Base-by-base conservation (phyloP, 306 rosid species). In the Amphicarpaea edgeworthii region DNA sequence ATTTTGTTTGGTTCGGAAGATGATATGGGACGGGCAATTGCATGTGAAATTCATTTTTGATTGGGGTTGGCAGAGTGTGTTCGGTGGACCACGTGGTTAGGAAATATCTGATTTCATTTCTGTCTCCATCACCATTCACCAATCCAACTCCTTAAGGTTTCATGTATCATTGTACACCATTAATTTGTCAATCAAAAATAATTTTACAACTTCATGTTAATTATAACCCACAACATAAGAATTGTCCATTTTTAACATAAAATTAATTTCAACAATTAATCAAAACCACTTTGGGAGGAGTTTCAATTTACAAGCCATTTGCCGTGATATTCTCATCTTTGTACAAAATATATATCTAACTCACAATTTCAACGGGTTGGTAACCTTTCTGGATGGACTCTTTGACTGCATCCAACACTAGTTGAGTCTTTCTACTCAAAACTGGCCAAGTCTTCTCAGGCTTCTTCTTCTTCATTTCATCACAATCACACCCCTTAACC, bases 321-420 rank as follows among this genome's bases (percentile, higher is more conserved):
- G 40, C 7, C 8, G 1, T 34, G 11, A 28, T n/a, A n/a, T 47
- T 68, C 6, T 5, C 46, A 17, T 69, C 61, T 69, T 50, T 70
- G 63, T 70, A 70, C 63, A 70, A 19, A 51, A 2, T 7, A 30
- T 16, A 50, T 5, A 23, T 8, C 4, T 66, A 80, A 67, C 34
- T 65, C 42, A 37, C 26, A 1, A 82, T 68, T 51, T 78, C 73
- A 73, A 83, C 74, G 30, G 49, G 61, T n/a, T 73, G 72, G 51
- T 78, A 78, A 15, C 73, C 80, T 60, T 3, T 83, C 43, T 73
- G 15, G 68, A 83, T 83, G 20, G 86, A 83, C 17, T 79, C 84
- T 55, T 76, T 83, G 10, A 79, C 83, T 1, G 87, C 87, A 76
- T 83, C 86, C 84, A 79, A 75, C 19, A 83, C 84, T 0, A 70